Evolutionary conservation across 2,329 filamentous ascomycete genomes (phyloP).

Genomic region (Aspergillus ustus): DNA sequence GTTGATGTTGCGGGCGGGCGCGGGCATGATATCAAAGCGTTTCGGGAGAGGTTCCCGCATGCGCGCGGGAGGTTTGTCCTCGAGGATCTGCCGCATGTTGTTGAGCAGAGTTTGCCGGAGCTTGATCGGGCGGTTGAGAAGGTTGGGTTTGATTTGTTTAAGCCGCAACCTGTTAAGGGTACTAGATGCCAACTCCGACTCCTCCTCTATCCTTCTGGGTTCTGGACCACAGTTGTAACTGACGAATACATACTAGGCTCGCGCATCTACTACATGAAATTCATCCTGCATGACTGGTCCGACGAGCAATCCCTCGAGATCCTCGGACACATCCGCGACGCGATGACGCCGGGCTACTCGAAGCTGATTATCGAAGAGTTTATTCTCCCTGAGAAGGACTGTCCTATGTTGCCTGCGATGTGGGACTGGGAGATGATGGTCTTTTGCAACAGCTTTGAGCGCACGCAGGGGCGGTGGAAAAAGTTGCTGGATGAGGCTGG

Average conservation of each 20-base stretch:
- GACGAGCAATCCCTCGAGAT: slow-evolving; percentile 31
- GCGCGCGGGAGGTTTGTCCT: slow-evolving; percentile 10
- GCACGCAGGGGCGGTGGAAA: slow-evolving; percentile 27
- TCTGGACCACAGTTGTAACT: neutral
- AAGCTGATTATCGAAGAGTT: slow-evolving; percentile 34
- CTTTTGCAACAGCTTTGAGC: slow-evolving; percentile 30
- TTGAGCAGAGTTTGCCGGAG: slow-evolving; percentile 4
- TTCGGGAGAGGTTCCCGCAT: slow-evolving; percentile 9
- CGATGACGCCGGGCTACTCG: slow-evolving; percentile 30
- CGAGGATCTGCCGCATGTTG: slow-evolving; percentile 14
- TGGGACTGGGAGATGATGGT: slow-evolving; percentile 34
- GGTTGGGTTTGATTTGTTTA: slow-evolving; percentile 17
- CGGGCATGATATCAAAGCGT: slow-evolving; percentile 14
- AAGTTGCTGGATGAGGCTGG: slow-evolving; percentile 25
- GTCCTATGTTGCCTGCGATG: slow-evolving; percentile 22
- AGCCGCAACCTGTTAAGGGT: slow-evolving; percentile 16
- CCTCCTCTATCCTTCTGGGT: neutral
- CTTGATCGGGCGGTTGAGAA: neutral
- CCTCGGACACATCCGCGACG: slow-evolving; percentile 26
- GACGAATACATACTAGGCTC: neutral
- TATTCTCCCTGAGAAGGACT: slow-evolving; percentile 31
- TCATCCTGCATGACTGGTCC: slow-evolving; percentile 40
- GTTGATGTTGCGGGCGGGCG: slow-evolving; percentile 20
- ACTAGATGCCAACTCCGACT: too few relatives aligned
- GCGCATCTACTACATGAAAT: slow-evolving; percentile 30